Conservation (phyloP, 768 basidiomycete species). For the Flagelloscypha sp. region DNA sequence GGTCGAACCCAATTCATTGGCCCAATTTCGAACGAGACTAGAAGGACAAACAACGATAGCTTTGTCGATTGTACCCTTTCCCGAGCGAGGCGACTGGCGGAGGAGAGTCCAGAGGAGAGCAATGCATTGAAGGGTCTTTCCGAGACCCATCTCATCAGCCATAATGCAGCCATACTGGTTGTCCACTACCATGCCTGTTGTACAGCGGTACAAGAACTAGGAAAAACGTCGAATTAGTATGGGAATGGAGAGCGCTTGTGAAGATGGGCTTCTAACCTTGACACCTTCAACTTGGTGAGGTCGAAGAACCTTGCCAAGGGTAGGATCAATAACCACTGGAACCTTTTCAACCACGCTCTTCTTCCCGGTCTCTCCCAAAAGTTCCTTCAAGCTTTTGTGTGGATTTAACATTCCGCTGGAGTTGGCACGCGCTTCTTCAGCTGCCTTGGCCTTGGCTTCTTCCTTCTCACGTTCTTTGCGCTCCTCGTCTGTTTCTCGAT, state of each 20-base stretch:
- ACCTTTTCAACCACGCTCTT: constrained; percentile 69
- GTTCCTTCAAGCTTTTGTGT: constrained; percentile 80
- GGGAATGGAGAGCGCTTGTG: constrained; percentile 3
- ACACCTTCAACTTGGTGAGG: constrained; percentile 99
- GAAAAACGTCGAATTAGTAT: constrained; percentile 4
- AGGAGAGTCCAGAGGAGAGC: constrained; percentile 90
- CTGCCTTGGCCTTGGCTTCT: constrained; percentile 56
- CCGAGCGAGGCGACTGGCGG: constrained; percentile 87
- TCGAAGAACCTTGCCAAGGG: constrained; percentile 76
- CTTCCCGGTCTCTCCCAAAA: constrained; percentile 68
- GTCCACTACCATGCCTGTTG: constrained; percentile 87
- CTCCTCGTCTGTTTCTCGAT: constrained; percentile 85
- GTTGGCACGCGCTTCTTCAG: constrained; percentile 60
- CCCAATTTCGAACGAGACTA: constrained; percentile 97
- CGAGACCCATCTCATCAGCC: constrained; percentile 99
- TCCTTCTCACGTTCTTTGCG: constrained; percentile 64
- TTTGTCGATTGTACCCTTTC: constrained; percentile 88
- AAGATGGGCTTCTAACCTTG: constrained; percentile 49
- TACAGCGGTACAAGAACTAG: constrained; percentile 92
- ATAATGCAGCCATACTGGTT: constrained; percentile 95
- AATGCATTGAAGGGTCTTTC: constrained; percentile 95
- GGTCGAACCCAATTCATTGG: constrained; percentile 79
- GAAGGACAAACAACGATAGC: constrained; percentile 97
- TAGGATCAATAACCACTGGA: constrained; percentile 93
- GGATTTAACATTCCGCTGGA: constrained; percentile 75